phyloP scores from a whole-genome alignment of 1,284 basidiomycete species.

The Leccinum solheimii region DNA sequence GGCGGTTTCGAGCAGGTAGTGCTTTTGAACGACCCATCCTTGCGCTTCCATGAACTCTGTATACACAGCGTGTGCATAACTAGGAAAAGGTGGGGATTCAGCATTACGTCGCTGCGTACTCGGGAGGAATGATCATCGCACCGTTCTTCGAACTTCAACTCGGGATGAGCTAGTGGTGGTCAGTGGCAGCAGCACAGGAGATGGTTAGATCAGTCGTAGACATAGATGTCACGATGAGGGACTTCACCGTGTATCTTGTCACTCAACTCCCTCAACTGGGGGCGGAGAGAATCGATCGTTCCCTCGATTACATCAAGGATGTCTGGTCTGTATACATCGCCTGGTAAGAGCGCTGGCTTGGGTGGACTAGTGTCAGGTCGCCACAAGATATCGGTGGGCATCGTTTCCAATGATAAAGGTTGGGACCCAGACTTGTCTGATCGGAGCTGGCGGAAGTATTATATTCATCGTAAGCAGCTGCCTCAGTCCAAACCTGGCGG shows the following conservation, averaged over 20 bases:
- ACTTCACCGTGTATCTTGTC: constrained; percentile 65
- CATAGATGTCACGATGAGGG: background rate
- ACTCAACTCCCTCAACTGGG: constrained; percentile 61
- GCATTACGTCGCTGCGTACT: background rate
- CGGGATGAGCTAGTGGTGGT: constrained; percentile 52
- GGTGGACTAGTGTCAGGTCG: constrained; percentile 23
- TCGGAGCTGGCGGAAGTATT: background rate
- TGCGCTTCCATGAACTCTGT: constrained; percentile 58
- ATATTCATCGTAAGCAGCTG: background rate
- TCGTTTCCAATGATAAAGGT: constrained; percentile 11
- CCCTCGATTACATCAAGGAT: constrained; percentile 56
- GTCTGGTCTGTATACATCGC: constrained; percentile 38
- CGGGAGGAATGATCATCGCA: constrained; percentile 31
- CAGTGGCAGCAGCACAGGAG: background rate
- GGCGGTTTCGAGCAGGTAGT: constrained; percentile 66
- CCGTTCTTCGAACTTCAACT: constrained; percentile 58
- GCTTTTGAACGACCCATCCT: constrained; percentile 59
- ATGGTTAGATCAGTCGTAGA: constrained; percentile 7
- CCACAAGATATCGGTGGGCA: constrained; percentile 31
- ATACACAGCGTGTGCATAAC: constrained; percentile 57
- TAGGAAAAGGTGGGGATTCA: constrained; percentile 23
- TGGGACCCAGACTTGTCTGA: background rate
- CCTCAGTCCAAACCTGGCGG: background rate
- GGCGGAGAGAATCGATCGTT: constrained; percentile 53
- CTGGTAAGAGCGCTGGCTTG: constrained; percentile 24